Percentiles rank a stretch among this genome's conserved stretches.
phyloP scores from a whole-genome alignment of 306 rosid species.

The Begonia masoniana region DNA sequence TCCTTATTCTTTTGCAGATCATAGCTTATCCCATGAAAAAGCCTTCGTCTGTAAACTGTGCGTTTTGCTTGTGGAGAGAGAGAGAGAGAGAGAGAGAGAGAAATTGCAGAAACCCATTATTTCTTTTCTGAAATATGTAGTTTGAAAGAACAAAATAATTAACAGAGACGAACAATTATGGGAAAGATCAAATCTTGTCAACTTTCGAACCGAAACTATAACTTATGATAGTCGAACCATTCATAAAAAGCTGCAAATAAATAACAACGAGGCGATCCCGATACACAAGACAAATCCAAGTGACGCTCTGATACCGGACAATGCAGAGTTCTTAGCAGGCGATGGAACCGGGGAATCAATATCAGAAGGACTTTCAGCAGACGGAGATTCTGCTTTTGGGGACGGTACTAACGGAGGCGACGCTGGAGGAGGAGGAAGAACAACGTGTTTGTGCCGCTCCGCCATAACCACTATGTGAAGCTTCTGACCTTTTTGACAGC shows the following conservation, averaged over 20 bases:
- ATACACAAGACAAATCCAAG: too few relatives aligned
- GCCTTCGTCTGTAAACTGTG: too few relatives aligned
- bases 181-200: too few relatives aligned
- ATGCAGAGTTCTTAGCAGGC: conserved; percentile 3
- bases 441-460: conserved; percentile 9
- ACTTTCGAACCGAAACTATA: too few relatives aligned
- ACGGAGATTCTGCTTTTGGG: conserved; percentile 2
- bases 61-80: too few relatives aligned
- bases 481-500: conserved; percentile 45
- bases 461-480: conserved; percentile 39
- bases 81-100: too few relatives aligned
- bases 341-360: conserved; percentile 5
- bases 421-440: conserved; percentile 1
- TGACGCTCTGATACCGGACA: too few relatives aligned
- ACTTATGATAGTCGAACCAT: too few relatives aligned
- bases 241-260: too few relatives aligned
- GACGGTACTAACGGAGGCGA: not conserved
- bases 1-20: not conserved
- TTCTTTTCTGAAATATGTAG: not conserved
- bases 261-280: too few relatives aligned
- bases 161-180: too few relatives aligned
- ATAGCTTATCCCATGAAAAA: not conserved
- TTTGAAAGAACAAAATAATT: too few relatives aligned
- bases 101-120: not conserved
- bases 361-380: conserved; percentile 2